Evolutionary conservation across 495 filamentous ascomycete species (phyloP).

Genomic region (Daldinia loculata): DNA sequence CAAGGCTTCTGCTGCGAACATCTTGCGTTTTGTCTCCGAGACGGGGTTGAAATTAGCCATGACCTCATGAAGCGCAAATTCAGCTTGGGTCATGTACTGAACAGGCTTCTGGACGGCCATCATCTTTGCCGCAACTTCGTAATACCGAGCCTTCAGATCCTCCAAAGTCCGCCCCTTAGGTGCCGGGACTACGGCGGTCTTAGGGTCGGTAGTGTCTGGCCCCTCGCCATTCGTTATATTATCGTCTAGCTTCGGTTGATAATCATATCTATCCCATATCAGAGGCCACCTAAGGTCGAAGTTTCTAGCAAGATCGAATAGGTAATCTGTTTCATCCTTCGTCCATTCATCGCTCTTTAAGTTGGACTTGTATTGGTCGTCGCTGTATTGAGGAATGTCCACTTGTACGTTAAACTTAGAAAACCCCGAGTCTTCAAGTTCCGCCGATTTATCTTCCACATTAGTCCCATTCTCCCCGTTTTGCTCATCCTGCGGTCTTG

Average conservation of each 20-base stretch:
- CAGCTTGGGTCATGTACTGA: conserved; percentile 82
- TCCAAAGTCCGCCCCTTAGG: conserved; percentile 74
- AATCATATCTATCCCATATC: conserved; percentile 94
- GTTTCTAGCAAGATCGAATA: conserved; percentile 75
- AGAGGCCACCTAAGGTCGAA: conserved; percentile 89
- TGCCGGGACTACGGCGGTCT: conserved; percentile 58
- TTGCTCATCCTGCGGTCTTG: conserved; percentile 33
- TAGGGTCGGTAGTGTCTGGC: conserved; percentile 41
- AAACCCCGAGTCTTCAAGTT: conserved; percentile 63
- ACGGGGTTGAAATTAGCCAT: conserved; percentile 85
- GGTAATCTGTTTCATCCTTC: conserved; percentile 90
- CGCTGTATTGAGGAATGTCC: conserved; percentile 77
- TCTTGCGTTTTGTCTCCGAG: conserved; percentile 80
- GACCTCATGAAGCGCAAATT: conserved; percentile 81
- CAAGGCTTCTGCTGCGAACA: conserved; percentile 80
- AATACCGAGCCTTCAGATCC: conserved; percentile 91
- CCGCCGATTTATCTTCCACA: conserved; percentile 30
- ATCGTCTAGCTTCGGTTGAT: conserved; percentile 57
- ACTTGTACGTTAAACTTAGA: conserved; percentile 85
- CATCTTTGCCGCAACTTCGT: conserved; percentile 81
- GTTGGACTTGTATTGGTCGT: conserved; percentile 83
- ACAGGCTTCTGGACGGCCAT: conserved; percentile 84
- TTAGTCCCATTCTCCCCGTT: conserved; percentile 24
- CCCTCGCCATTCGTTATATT: conserved; percentile 39
- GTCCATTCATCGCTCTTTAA: conserved; percentile 81